Conservation (phyloP, 2,329 filamentous ascomycete species). For the Ustilaginoidea virens region DNA sequence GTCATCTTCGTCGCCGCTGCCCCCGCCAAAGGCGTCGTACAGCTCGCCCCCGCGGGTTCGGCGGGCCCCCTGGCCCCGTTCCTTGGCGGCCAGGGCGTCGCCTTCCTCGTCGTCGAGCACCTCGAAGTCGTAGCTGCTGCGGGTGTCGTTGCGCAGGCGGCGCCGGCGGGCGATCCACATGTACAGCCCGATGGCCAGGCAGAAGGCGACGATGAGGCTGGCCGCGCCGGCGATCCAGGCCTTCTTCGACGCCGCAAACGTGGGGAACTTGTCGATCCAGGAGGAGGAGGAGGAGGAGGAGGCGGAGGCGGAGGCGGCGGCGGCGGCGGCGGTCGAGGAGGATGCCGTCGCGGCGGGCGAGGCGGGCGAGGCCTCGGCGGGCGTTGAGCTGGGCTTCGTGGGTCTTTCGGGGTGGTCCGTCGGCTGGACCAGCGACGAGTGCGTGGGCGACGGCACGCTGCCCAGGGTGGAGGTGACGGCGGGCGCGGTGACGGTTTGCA, state of each 20-base stretch:
- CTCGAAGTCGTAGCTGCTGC: slow-evolving; percentile 88
- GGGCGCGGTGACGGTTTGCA: slow-evolving; percentile 26
- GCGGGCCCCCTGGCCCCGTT: slow-evolving; percentile 28
- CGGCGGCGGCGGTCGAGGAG: slow-evolving; percentile 12
- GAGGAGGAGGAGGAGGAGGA: slow-evolving; percentile 21
- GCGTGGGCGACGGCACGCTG: slow-evolving; percentile 27
- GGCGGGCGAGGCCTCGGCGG: not conserved
- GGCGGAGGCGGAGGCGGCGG: slow-evolving; percentile 19
- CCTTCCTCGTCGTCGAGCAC: slow-evolving; percentile 72
- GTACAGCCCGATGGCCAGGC: slow-evolving; percentile 64
- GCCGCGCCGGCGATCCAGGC: slow-evolving; percentile 91
- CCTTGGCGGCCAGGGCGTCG: slow-evolving; percentile 33
- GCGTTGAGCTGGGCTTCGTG: slow-evolving; percentile 23
- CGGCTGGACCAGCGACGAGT: slow-evolving; percentile 25
- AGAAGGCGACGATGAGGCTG: slow-evolving; percentile 74
- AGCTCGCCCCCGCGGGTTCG: slow-evolving; percentile 67
- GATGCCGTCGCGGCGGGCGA: not conserved
- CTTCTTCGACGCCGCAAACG: slow-evolving; percentile 72
- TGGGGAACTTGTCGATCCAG: slow-evolving; percentile 76
- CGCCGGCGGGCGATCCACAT: slow-evolving; percentile 66
- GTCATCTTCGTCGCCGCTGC: slow-evolving; percentile 49
- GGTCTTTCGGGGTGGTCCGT: slow-evolving; percentile 52
- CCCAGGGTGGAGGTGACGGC: slow-evolving; percentile 27
- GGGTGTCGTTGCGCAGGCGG: slow-evolving; percentile 55
- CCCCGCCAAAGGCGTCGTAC: slow-evolving; percentile 94